Conservation (phyloP, 306 rosid genomes). For the Castanea mollissima region DNA sequence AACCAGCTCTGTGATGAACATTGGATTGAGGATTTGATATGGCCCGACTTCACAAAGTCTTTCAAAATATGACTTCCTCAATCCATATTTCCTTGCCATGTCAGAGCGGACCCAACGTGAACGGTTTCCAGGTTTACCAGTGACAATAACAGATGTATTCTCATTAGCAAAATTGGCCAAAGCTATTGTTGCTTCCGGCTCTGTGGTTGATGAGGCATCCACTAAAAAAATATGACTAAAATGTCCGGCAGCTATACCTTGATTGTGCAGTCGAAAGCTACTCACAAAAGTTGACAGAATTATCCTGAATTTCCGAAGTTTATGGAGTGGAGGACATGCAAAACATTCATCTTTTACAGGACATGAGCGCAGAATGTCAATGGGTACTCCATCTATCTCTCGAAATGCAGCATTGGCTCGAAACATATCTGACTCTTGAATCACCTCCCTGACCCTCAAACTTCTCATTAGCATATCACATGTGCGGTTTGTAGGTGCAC, state of each 20-base stretch:
- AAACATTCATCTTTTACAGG: slow-evolving; percentile 23
- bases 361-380: slow-evolving; percentile 31
- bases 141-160: slow-evolving; percentile 30
- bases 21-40: slow-evolving; percentile 5
- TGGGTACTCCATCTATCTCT: slow-evolving; percentile 26
- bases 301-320: slow-evolving; percentile 28
- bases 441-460: too few relatives aligned
- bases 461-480: too few relatives aligned
- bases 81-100: slow-evolving; percentile 25
- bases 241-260: slow-evolving; percentile 11
- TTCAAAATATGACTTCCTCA: slow-evolving; percentile 26
- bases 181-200: slow-evolving; percentile 31
- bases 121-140: slow-evolving; percentile 7
- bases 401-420: background rate
- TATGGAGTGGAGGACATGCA: slow-evolving; percentile 23
- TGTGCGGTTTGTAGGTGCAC: too few relatives aligned
- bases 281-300: slow-evolving; percentile 41
- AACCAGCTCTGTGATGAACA: background rate
- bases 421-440: too few relatives aligned
- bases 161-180: slow-evolving; percentile 26
- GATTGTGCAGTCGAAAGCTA: slow-evolving; percentile 1
- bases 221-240: slow-evolving; percentile 38
- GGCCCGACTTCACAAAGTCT: slow-evolving; percentile 18
- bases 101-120: slow-evolving; percentile 20
- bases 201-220: slow-evolving; percentile 37